Conservation (phyloP, 1,284 basidiomycete genomes). For the Sphagnurus paluster region DNA sequence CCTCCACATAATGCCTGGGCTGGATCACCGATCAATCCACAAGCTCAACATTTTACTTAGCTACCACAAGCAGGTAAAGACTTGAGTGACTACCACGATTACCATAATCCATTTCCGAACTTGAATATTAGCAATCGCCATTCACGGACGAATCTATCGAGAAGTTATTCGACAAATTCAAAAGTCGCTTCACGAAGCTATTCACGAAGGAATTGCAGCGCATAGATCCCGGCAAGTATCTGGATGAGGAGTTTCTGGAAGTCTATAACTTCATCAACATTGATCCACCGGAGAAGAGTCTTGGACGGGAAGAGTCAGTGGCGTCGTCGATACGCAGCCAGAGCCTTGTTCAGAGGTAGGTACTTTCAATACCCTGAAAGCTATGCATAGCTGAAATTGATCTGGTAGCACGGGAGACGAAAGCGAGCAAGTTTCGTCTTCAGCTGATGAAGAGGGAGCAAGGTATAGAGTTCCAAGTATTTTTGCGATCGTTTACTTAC, state of each 20-base stretch:
- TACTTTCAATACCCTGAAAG: neutral
- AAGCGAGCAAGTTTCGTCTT: neutral
- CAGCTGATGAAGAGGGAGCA: slow-evolving; percentile 8
- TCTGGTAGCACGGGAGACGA: neutral
- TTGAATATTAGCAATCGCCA: slow-evolving; percentile 60
- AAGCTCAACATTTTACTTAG: slow-evolving; percentile 62
- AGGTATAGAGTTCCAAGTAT: slow-evolving; percentile 7
- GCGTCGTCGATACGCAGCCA: slow-evolving; percentile 6
- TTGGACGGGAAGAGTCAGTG: slow-evolving; percentile 16
- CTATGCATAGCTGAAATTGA: neutral
- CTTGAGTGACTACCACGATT: slow-evolving; percentile 1
- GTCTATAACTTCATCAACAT: slow-evolving; percentile 62
- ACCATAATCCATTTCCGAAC: neutral
- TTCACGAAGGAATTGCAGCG: slow-evolving; percentile 59
- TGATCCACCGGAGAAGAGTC: slow-evolving; percentile 39
- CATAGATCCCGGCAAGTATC: slow-evolving; percentile 55
- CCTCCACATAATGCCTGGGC: slow-evolving; percentile 70
- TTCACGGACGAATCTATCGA: slow-evolving; percentile 68
- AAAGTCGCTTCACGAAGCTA: slow-evolving; percentile 53
- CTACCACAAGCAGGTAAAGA: slow-evolving; percentile 57
- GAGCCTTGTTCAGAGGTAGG: slow-evolving; percentile 9
- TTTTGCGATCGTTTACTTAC: neutral
- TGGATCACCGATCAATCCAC: slow-evolving; percentile 62
- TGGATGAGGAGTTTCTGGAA: slow-evolving; percentile 55
- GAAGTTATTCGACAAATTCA: slow-evolving; percentile 74